Percentiles rank a stretch among this genome's conserved stretches.
phyloP scores from a whole-genome alignment of 257 asterid genomes.

The Solanum ahanhuiri region DNA sequence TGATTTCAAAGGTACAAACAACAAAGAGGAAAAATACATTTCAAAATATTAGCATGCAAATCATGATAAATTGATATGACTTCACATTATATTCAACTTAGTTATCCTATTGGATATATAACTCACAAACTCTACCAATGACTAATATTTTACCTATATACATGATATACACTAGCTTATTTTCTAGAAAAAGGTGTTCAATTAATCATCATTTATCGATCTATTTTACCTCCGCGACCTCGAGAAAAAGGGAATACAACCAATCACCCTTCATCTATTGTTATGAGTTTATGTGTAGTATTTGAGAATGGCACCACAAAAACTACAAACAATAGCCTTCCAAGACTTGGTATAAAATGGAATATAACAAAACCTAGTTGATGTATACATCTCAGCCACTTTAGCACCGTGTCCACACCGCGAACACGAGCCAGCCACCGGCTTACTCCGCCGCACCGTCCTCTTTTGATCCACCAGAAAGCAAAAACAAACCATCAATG shows the following conservation, averaged over 20 bases:
- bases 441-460: slow-evolving; percentile 40
- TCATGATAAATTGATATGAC: not conserved
- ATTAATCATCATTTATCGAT: not conserved
- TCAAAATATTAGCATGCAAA: not conserved
- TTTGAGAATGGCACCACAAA: slow-evolving; percentile 60
- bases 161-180: not conserved
- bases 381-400: slow-evolving; percentile 67
- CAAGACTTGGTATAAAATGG: slow-evolving; percentile 62
- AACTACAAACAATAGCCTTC: slow-evolving; percentile 62
- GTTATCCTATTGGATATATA: not conserved
- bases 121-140: not conserved
- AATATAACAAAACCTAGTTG: slow-evolving; percentile 63
- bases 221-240: not conserved
- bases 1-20: not conserved
- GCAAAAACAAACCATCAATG: slow-evolving; percentile 59
- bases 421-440: slow-evolving; percentile 68
- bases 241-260: not conserved
- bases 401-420: slow-evolving; percentile 55
- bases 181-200: not conserved
- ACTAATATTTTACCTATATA: not conserved
- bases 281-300: slow-evolving; percentile 34
- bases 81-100: not conserved
- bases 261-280: not conserved
- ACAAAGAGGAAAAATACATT: not conserved
- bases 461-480: slow-evolving; percentile 72